These are phyloP conservation scores for Fusarium irregulare DNA, from an alignment of 2,329 filamentous ascomycete genomes.

Conservation along the genomic window DNA sequence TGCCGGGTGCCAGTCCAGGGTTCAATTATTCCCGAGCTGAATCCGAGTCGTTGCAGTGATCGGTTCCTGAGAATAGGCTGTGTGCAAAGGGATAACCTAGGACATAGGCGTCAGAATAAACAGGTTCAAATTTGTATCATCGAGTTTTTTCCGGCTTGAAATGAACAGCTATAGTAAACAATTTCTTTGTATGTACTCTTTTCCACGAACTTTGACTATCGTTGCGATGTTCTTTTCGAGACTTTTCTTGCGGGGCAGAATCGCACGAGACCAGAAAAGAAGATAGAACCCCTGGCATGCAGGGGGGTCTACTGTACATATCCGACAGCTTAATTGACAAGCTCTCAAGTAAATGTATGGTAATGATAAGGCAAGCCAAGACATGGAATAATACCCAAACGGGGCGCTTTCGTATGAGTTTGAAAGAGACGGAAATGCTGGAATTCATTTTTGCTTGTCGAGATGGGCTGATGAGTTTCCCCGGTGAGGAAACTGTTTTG, in stretches of 20 bases:
- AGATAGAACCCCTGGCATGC: conserved; percentile 24
- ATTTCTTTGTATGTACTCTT: background rate
- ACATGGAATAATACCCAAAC: conserved; percentile 6
- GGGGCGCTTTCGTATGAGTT: background rate
- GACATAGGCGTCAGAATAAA: no score
- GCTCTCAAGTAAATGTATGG: conserved; percentile 33
- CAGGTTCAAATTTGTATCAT: background rate
- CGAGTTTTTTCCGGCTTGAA: background rate
- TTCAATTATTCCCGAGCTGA: conserved; percentile 39
- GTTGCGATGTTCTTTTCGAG: background rate
- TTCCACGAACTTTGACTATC: background rate
- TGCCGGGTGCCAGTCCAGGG: conserved; percentile 26
- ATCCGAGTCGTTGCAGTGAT: conserved; percentile 25
- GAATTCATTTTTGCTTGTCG: background rate
- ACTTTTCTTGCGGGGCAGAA: conserved; percentile 4
- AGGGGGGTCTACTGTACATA: conserved; percentile 29
- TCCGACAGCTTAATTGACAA: conserved; percentile 23
- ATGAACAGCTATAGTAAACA: background rate
- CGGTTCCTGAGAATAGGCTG: conserved; percentile 31
- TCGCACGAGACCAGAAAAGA: conserved; percentile 27
- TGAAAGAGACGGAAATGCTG: background rate
- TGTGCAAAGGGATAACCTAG: background rate
- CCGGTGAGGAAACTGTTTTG: background rate
- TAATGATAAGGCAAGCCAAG: conserved; percentile 29
- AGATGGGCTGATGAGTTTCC: background rate